Evolutionary conservation across 139 green algal species (phyloP).

Genomic region (Ettlia oleoabundans): DNA sequence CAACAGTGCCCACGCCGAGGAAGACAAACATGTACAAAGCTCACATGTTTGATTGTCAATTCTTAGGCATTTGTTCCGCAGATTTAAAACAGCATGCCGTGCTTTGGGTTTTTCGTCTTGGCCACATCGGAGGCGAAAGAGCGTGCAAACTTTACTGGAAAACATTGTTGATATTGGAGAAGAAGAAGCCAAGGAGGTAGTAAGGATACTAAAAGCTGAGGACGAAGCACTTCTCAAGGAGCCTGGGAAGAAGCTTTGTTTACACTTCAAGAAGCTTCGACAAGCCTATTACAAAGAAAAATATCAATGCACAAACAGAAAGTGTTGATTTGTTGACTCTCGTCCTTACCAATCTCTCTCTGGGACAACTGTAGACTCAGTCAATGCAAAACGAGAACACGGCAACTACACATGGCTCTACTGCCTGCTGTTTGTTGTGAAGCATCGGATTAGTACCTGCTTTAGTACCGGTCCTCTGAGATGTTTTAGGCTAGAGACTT

Average conservation of each 20-base stretch:
- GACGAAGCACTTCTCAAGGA: neutral
- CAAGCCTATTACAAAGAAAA: conserved; percentile 18
- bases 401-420: too few species aligned
- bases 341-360: too few species aligned
- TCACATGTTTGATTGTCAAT: neutral
- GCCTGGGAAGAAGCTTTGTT: neutral
- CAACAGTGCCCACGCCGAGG: neutral
- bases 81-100: conserved; percentile 10
- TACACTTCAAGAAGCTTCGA: neutral
- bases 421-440: too few species aligned
- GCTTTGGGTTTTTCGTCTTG: neutral
- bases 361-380: too few species aligned
- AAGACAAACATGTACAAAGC: neutral
- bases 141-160: neutral
- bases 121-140: neutral
- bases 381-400: too few species aligned
- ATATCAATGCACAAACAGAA: neutral
- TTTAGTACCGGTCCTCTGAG: too few species aligned
- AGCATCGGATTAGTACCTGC: too few species aligned
- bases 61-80: neutral
- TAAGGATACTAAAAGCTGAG: conserved; percentile 3
- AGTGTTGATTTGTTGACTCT: too few species aligned
- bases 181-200: neutral
- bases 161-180: neutral
- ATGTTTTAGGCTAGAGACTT: too few species aligned